Base-by-base conservation (phyloP, 108 stramenopile genomes). In the Cylindrotheca fusiformis region DNA sequence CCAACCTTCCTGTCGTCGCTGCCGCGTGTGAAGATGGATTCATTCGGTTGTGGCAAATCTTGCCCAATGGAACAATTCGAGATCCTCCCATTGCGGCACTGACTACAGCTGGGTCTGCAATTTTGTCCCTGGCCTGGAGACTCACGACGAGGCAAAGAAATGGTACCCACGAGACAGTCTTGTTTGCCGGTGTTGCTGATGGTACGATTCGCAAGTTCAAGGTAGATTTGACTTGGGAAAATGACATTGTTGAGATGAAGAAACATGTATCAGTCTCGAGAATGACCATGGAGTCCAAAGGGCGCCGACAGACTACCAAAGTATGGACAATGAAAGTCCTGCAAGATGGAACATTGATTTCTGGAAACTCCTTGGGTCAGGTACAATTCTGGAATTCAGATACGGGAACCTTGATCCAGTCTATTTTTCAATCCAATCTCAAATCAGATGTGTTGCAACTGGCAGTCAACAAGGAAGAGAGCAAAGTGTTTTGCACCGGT, bases 151-250 rank as follows among this genome's bases (percentile, higher is more conserved):
- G 20, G 20, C 60, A 57, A 26, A 45, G 17, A 30, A 32, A 49
- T 44, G 28, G 32, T 19, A 14, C 4, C 12, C 60, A 87, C 18
- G 79, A 85, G 51, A 86, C 86, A 30, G 73, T 80, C 1, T 29
- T 97, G 4, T 96, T 90, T 79, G 94, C 86, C 6, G 96, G 96
- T 17, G 78, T 91, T 58, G 88, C 93, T 6, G 95, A 98, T 79
- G 95, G 96, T 6, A 89, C 90, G 5, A 95, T 98, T 55, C 94
- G 96, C 44, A 69, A 84, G 60, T 48, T 56, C 19, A 26, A 62
- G 25, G 45, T 25, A 4, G 23, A 47, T 0, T 31, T 55, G 2
- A 44, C 44, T 4, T 2, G 18, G 10, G 59, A 52, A 12, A 32
- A 28, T 44, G 33, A 12, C 30, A 63, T 30, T 12, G 41, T 64